These are phyloP conservation scores for Globisporangium emineosum DNA, from an alignment of 352 stramenopile genomes.

Conservation along the genomic window DNA sequence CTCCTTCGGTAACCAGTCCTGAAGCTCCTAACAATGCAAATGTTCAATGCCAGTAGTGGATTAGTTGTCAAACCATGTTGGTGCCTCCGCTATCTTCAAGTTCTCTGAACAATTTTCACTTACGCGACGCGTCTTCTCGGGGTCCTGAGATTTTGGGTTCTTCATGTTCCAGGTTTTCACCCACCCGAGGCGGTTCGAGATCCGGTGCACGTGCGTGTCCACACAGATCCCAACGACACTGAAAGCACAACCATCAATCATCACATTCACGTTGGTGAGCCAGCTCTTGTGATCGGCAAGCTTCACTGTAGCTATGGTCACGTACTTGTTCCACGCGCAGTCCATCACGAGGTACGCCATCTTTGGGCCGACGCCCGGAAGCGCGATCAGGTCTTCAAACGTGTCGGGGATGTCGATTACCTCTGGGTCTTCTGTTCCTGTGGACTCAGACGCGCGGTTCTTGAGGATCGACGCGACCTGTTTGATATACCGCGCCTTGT, in stretches of 20 bases:
- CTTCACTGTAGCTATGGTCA: slow-evolving; percentile 1
- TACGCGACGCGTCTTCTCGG: slow-evolving; percentile 90
- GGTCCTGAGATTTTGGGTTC: slow-evolving; percentile 75
- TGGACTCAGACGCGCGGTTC: slow-evolving; percentile 14
- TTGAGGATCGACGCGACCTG: slow-evolving; percentile 56
- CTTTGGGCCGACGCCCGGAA: slow-evolving; percentile 95
- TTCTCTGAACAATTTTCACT: background rate
- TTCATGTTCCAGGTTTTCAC: slow-evolving; percentile 87
- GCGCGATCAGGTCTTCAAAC: slow-evolving; percentile 84
- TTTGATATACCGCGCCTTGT: slow-evolving; percentile 96
- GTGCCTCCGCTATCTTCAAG: background rate
- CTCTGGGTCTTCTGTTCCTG: slow-evolving; percentile 10
- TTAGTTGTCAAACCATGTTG: background rate
- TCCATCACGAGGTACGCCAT: slow-evolving; percentile 96
- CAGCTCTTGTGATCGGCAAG: background rate
- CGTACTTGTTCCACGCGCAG: slow-evolving; percentile 87
- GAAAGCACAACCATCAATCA: background rate
- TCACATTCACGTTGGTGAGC: background rate
- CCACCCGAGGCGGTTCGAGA: slow-evolving; percentile 95
- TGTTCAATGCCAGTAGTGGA: background rate
- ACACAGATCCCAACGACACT: slow-evolving; percentile 93
- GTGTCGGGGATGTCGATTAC: slow-evolving; percentile 90
- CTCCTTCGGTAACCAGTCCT: slow-evolving; percentile 92
- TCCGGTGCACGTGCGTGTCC: slow-evolving; percentile 97
- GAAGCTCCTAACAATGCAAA: slow-evolving; percentile 71